These are phyloP conservation scores for Pelargonium australe DNA, from an alignment of 441 rosid genomes.

Conservation along the genomic window DNA sequence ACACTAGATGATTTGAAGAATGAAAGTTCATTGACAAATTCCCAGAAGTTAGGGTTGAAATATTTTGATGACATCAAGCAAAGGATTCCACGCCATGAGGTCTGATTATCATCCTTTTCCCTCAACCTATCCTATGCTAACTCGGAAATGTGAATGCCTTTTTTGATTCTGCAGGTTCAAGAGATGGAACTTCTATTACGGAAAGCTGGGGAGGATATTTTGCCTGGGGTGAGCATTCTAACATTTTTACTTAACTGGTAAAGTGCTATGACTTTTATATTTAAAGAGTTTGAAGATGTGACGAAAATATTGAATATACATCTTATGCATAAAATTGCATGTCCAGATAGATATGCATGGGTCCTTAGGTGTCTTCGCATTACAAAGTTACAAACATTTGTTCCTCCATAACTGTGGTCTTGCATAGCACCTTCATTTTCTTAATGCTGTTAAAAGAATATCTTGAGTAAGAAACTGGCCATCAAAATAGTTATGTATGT, in stretches of 20 bases:
- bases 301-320: too few species aligned
- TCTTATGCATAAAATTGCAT: too few species aligned
- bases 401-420: background rate
- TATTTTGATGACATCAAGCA: slow-evolving; percentile 79
- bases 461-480: too few species aligned
- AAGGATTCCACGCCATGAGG: slow-evolving; percentile 88
- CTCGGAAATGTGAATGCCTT: slow-evolving; percentile 5
- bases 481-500: too few species aligned
- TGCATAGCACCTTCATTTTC: background rate
- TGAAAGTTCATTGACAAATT: slow-evolving; percentile 69
- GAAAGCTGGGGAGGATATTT: slow-evolving; percentile 60
- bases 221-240: slow-evolving; percentile 61
- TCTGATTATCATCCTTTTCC: slow-evolving; percentile 26
- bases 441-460: too few species aligned
- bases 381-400: background rate
- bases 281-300: too few species aligned
- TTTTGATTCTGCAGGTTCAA: slow-evolving; percentile 46
- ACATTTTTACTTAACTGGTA: slow-evolving; percentile 15
- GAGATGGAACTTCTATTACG: slow-evolving; percentile 77
- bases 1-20: slow-evolving; percentile 67
- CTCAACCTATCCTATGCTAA: slow-evolving; percentile 11
- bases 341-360: background rate
- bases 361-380: background rate
- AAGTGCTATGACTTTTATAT: too few species aligned
- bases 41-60: slow-evolving; percentile 78